These are phyloP conservation scores for Gyromitra esculenta DNA, from an alignment of 2,329 filamentous ascomycete genomes.

Conservation along the genomic window DNA sequence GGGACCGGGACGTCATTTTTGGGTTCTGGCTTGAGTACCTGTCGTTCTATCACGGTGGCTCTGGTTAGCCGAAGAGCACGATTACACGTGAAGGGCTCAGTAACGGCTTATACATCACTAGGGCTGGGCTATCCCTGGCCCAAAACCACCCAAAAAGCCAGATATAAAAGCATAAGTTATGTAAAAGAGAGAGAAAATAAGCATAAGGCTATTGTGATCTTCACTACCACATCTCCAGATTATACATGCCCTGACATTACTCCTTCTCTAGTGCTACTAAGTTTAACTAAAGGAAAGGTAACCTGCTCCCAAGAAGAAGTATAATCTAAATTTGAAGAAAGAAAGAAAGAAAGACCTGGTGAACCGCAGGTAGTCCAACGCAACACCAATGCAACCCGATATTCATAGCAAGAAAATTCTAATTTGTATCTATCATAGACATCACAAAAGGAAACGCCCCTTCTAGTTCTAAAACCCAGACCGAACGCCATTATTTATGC, in stretches of 20 bases:
- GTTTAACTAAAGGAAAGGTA: not conserved
- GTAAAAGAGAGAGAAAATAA: no score
- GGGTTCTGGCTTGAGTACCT: not conserved
- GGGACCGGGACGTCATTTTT: not conserved
- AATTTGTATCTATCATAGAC: not conserved
- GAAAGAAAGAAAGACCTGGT: not conserved
- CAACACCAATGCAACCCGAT: not conserved
- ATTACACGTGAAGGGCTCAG: no score
- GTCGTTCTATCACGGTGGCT: not conserved
- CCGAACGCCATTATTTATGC: slow-evolving; percentile 2
- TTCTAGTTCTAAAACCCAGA: slow-evolving; percentile 9
- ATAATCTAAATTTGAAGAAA: not conserved
- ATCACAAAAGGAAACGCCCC: slow-evolving; percentile 4
- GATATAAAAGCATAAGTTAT: no score
- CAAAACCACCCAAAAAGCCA: no score
- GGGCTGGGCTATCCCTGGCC: no score
- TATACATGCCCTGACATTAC: not conserved
- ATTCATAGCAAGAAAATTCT: not conserved
- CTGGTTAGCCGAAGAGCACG: not conserved
- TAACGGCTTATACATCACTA: no score
- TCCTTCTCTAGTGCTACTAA: not conserved
- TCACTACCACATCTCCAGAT: not conserved
- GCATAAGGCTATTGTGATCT: no score
- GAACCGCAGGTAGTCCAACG: not conserved
- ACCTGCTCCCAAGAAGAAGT: not conserved